A percentile compares a stretch with the other conserved stretches of the same genome.
Evolutionary conservation across 2,329 filamentous ascomycete species (phyloP).

Genomic region (Catunica adiposa): DNA sequence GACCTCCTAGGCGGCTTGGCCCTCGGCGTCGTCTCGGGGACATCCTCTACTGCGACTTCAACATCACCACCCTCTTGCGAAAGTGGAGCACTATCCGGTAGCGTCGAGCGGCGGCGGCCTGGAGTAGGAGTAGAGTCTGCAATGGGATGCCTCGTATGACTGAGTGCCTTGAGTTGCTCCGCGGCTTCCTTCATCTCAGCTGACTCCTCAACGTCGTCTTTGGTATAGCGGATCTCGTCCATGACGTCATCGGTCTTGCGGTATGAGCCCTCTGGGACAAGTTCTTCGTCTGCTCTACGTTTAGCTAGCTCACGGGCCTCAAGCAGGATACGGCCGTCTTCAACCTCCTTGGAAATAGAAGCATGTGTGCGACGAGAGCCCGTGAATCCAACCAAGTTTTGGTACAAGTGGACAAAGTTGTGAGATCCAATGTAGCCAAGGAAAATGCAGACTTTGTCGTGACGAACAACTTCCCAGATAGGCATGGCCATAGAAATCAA

Average conservation of each 20-base stretch:
- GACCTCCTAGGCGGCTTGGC: slow-evolving; percentile 29
- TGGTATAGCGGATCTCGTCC: slow-evolving; percentile 12
- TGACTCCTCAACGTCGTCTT: slow-evolving; percentile 38
- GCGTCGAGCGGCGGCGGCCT: slow-evolving; percentile 18
- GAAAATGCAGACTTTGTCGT: slow-evolving; percentile 50
- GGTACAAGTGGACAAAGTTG: slow-evolving; percentile 49
- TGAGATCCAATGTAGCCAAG: slow-evolving; percentile 49
- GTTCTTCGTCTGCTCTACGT: slow-evolving; percentile 8
- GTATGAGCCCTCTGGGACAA: slow-evolving; percentile 5
- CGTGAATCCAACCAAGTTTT: slow-evolving; percentile 33
- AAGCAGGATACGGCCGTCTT: slow-evolving; percentile 40
- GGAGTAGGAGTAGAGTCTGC: slow-evolving; percentile 24
- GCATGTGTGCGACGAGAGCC: slow-evolving; percentile 9
- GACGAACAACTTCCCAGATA: slow-evolving; percentile 47
- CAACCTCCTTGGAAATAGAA: slow-evolving; percentile 35
- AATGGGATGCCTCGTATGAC: slow-evolving; percentile 37
- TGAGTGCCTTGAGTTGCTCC: slow-evolving; percentile 48
- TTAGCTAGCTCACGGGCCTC: slow-evolving; percentile 33
- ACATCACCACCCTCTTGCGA: slow-evolving; percentile 23
- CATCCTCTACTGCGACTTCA: slow-evolving; percentile 21
- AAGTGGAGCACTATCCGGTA: slow-evolving; percentile 25
- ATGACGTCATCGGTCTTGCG: slow-evolving; percentile 9
- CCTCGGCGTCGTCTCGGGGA: slow-evolving; percentile 19
- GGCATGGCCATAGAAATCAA: slow-evolving; percentile 48
- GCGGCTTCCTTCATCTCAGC: slow-evolving; percentile 53